Conservation (phyloP, 371 early-diverging fungal species). For the Catenaria anguillulae region DNA sequence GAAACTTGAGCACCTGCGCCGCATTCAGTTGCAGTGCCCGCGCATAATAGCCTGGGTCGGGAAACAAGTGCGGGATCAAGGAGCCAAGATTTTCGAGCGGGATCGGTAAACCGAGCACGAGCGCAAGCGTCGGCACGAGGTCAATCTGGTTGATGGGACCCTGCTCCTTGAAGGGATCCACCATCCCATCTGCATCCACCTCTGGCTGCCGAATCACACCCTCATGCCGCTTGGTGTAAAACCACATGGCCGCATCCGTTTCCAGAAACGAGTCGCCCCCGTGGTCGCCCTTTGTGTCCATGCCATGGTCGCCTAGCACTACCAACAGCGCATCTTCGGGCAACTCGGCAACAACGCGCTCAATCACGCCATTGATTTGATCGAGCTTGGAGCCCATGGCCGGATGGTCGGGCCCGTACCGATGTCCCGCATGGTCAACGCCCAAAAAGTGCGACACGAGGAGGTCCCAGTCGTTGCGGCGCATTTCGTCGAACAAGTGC, state of each 20-base stretch:
- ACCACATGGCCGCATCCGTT: slow-evolving; percentile 64
- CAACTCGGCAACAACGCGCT: slow-evolving; percentile 45
- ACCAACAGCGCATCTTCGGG: slow-evolving; percentile 75
- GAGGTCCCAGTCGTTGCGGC: slow-evolving; percentile 48
- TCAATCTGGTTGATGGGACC: slow-evolving; percentile 68
- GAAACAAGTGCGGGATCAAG: slow-evolving; percentile 58
- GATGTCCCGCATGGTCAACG: slow-evolving; percentile 94
- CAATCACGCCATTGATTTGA: slow-evolving; percentile 68
- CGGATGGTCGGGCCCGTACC: slow-evolving; percentile 72
- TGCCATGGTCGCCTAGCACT: slow-evolving; percentile 98
- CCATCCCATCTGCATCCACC: too few relatives aligned
- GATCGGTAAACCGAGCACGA: slow-evolving; percentile 68
- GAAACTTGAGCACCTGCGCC: slow-evolving; percentile 57
- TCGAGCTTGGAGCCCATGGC: slow-evolving; percentile 66
- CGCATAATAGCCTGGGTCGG: slow-evolving; percentile 1
- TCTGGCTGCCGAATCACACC: too few relatives aligned
- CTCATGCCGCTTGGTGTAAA: slow-evolving; percentile 44
- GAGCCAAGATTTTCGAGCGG: slow-evolving; percentile 82
- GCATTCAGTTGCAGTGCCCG: slow-evolving; percentile 32
- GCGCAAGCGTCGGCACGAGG: slow-evolving; percentile 71
- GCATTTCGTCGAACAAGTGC: slow-evolving; percentile 40
- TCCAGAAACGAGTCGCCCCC: slow-evolving; percentile 90
- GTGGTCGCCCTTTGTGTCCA: slow-evolving; percentile 96
- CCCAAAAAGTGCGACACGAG: slow-evolving; percentile 83
- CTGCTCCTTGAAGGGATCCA: background rate